Percentiles rank a stretch among this genome's conserved stretches.
Evolutionary conservation across 306 rosid species (phyloP).

Genomic region (Macrotyloma uniflorum): DNA sequence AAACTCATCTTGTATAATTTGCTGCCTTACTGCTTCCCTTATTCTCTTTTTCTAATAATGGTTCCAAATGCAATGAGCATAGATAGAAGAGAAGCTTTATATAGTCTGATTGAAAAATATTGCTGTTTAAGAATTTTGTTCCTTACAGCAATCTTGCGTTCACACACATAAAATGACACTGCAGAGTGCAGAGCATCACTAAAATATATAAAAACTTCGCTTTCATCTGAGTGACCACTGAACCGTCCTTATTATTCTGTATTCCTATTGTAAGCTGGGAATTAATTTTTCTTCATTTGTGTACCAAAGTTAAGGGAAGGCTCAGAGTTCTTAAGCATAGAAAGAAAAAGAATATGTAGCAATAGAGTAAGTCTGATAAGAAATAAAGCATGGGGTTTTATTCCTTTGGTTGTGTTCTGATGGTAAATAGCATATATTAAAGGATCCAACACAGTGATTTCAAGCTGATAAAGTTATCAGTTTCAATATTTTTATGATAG

Average conservation of each 20-base stretch:
- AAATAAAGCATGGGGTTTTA: constrained; percentile 31
- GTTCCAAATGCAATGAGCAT: constrained; percentile 9
- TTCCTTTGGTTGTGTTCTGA: constrained; percentile 9
- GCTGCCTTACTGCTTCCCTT: neutral
- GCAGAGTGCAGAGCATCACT: constrained; percentile 22
- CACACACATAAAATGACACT: constrained; percentile 17
- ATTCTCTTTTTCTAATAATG: constrained; percentile 16
- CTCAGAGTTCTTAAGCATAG: neutral
- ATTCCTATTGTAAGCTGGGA: neutral
- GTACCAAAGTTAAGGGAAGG: neutral
- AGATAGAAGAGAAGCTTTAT: constrained; percentile 8
- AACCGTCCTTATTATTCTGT: neutral
- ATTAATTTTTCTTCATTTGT: neutral
- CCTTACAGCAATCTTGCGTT: constrained; percentile 24
- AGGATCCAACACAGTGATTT: neutral
- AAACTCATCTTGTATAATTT: neutral
- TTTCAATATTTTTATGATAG: neutral
- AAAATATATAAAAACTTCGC: neutral
- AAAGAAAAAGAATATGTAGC: neutral
- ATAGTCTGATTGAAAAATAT: neutral
- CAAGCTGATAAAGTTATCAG: neutral
- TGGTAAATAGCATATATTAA: neutral
- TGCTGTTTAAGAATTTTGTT: constrained; percentile 1
- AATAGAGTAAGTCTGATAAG: constrained; percentile 29
- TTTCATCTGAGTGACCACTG: constrained; percentile 26